Conservation (phyloP, 2,329 filamentous ascomycete species). For the Xylariaceae sp. region DNA sequence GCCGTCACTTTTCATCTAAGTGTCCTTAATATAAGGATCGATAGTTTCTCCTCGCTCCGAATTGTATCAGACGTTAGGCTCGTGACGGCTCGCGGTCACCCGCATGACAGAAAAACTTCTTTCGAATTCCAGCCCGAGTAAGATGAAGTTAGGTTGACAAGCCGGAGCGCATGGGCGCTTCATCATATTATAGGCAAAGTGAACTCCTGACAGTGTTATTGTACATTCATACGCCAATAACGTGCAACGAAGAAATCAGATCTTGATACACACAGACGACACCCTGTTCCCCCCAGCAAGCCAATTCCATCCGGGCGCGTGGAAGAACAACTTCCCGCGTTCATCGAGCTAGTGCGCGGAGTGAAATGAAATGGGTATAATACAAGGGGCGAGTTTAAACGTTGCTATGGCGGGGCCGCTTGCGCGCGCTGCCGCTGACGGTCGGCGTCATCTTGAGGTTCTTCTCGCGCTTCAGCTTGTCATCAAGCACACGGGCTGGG, state of each 20-base stretch:
- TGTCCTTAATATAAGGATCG: no score
- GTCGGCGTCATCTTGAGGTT: slow-evolving; percentile 57
- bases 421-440: slow-evolving; percentile 46
- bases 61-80: no score
- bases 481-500: slow-evolving; percentile 57
- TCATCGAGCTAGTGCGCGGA: neutral
- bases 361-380: slow-evolving; percentile 2
- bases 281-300: slow-evolving; percentile 5
- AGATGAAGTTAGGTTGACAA: neutral
- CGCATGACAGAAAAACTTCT: neutral
- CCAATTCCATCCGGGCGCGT: neutral
- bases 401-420: slow-evolving; percentile 52
- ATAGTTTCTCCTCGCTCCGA: no score
- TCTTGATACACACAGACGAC: neutral
- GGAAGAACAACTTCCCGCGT: neutral
- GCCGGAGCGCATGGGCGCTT: neutral
- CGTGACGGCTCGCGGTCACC: no score
- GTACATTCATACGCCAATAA: slow-evolving; percentile 8
- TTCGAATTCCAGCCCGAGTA: neutral
- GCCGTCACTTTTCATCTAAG: no score
- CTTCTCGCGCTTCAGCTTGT: slow-evolving; percentile 60
- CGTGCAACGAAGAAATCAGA: slow-evolving; percentile 2
- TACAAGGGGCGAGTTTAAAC: slow-evolving; percentile 19
- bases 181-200: neutral
- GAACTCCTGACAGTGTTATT: neutral